These are phyloP conservation scores for Tillandsia fasciculata DNA, from an alignment of 176 grass and related monocot genomes.

Conservation along the genomic window DNA sequence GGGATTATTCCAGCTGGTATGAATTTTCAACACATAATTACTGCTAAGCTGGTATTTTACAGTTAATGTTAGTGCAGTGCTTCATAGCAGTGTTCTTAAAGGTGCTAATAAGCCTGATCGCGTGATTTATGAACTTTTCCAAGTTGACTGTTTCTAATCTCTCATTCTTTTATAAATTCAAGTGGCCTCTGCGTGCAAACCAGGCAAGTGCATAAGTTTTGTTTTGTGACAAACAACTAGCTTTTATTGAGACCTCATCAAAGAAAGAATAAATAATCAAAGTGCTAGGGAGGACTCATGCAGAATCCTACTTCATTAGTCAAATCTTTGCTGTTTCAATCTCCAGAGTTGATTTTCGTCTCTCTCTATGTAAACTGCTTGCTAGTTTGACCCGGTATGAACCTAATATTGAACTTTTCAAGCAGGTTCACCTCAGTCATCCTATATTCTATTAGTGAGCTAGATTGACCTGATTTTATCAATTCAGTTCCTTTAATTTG, in stretches of 20 bases:
- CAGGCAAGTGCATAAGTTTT: neutral
- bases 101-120: neutral
- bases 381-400: neutral
- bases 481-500: neutral
- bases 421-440: neutral
- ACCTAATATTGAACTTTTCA: neutral
- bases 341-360: neutral
- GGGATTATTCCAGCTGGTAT: constrained; percentile 70
- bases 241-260: too few species aligned
- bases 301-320: neutral
- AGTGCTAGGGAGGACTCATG: neutral
- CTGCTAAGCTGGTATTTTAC: neutral
- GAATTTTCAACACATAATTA: neutral
- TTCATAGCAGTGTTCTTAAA: neutral
- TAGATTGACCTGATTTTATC: neutral
- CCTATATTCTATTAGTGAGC: neutral
- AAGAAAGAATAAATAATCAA: too few species aligned
- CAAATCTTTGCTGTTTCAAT: neutral
- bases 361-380: neutral
- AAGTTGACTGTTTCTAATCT: neutral
- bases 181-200: neutral
- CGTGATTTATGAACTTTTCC: neutral
- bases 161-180: neutral
- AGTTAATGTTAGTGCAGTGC: neutral
- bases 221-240: too few species aligned